Base-by-base conservation (phyloP, 768 basidiomycete genomes). In the Rickenella mellea region DNA sequence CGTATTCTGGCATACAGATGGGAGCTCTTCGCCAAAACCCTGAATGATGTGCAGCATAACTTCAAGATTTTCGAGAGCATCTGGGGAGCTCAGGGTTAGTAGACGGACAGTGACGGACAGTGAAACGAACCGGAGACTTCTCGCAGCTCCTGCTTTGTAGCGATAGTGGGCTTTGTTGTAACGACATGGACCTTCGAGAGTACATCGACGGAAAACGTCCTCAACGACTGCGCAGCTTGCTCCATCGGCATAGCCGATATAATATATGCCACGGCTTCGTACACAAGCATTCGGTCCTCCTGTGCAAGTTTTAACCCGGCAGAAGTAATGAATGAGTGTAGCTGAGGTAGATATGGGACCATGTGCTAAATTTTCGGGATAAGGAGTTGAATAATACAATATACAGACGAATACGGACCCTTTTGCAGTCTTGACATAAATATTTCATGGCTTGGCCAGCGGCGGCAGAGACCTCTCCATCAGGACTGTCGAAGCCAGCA, bases 401-500 rank as follows among this genome's bases (percentile, higher is more conserved):
- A 20, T 11, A 25, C 35, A 28, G 24, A 46, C 21, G 44, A 29
- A 24, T 4, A 48, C 67, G 48, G 54, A 88, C 90, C 68, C 74
- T 68, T 68, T 83, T 90, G 66, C 96, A 98, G 60, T 99, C 96
- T 57, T 96, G 85, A 61, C 94, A 98, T 47, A 99, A 71, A 62
- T 87, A 97, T 58, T 92, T 94, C 65, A 99, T 71, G 7, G 96
- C 92, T 58, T 96, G 91, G 2, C 93, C 89, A 3, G 96, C 89
- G 15, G 96, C 96, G 15, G 91, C 90, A 48, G 78, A 78, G 25
- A 98, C 92, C 54, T 96, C 89, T 1, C 60, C 41, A 56, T 90
- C 86, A 2, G 69, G 46, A 55, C 83, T 80, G 48, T 92, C 83
- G 53, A 98, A 98, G 1, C 96, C 94, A 19, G 80, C 69, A 7